Evolutionary conservation across 1,284 basidiomycete genomes (phyloP), one percentile per base, ranked within the genome.

Genomic region (Boletus sp.): DNA sequence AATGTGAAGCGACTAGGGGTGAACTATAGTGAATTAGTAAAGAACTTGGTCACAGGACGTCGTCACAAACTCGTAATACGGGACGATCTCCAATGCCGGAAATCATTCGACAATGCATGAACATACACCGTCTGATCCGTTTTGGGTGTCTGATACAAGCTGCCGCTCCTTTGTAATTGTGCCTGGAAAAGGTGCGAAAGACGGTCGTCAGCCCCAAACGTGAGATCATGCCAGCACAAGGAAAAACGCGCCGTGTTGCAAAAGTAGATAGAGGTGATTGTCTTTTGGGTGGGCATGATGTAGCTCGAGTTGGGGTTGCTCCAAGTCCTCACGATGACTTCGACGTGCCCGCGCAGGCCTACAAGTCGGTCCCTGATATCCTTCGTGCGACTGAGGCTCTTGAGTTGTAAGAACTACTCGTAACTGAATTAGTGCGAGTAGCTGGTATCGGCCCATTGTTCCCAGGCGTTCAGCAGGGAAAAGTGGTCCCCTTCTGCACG

Each of bases 401-500:
- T 99, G 83, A 94, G 96, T 77, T 99, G 97, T 56, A 99, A 79
- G 77, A 97, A 99, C 72, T 99, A 95, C 73, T 98, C 95, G 73
- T 95, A 94, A 71, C 94, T 96, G 76, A 94, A 94, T 71, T 95
- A 93, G 70, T 95, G 93, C 28, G 93, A 95, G 75, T 96, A 99
- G 71, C 94, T 94, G 43, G 94, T 94, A 70, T 99, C 96, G 28
- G 93, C 96, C 96, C 97, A 99, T n/a, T 40, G 38, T 21, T 40
- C 38, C 91, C 95, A 99, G 10, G 98, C 94, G 73, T 98, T 98
- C 48, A 98, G 83, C 57, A 98, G 78, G 4, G 96, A 98, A 73
- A 99, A 98, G 78, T 98, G 97, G 71, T 99, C 97, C 21, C 97
- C 97, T n/a, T 95, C 97, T 0, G 91, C 81, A 51, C 93, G 93